Evolutionary conservation across 1,284 basidiomycete species (phyloP), one percentile per base, ranked within the genome.

Genomic region (Rhodotorula sp.): DNA sequence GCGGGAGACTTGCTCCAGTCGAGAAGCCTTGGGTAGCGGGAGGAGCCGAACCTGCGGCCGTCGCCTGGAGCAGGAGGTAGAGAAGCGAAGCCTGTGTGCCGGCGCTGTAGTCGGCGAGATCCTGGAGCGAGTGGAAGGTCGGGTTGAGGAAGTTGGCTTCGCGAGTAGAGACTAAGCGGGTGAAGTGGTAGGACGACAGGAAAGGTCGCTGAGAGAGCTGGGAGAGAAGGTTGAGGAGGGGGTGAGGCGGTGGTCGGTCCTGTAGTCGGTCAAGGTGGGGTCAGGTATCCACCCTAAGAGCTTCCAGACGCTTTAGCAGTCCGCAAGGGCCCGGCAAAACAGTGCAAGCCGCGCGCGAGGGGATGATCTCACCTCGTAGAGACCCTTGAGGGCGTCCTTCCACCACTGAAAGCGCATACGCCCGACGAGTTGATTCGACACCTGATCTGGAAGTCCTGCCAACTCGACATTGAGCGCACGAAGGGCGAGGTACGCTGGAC

Each of bases 371-470:
- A 90, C 91, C 77, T 88, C 85, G 77, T 83, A 82, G 27, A 93
- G 87, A 48, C 82, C 84, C 75, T 88, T 89, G 52, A 95, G 79
- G 1, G 90, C 88, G 78, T 96, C 92, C 77, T 87, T 86, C 94
- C 93, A 96, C 81, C 94, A 96, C 79, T 94, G 90, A 83, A 92
- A 88, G 74, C 92, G 86, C 85, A 95, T 92, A 77, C 88, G 87
- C 11, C 92, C 94, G 70, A 96, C 87, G 34, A 88, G 84, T 49
- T 88, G 82, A 76, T 90, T 91, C 24, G 89, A 88, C 22, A 93
- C 89, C 20, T 85, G 84, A 72, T 94, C 92, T 76, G 89, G 88
- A 22, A 94, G 83, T 77, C 84, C 88, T 32, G 92, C 90, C 54
- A 95, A 82, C 80, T 96, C 93, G 73, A 91, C 85, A 90, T 91